Evolutionary conservation across 2,329 filamentous ascomycete genomes (phyloP), one percentile per base, ranked within the genome.

Genomic region (Phaeosphaeriaceae sp.): DNA sequence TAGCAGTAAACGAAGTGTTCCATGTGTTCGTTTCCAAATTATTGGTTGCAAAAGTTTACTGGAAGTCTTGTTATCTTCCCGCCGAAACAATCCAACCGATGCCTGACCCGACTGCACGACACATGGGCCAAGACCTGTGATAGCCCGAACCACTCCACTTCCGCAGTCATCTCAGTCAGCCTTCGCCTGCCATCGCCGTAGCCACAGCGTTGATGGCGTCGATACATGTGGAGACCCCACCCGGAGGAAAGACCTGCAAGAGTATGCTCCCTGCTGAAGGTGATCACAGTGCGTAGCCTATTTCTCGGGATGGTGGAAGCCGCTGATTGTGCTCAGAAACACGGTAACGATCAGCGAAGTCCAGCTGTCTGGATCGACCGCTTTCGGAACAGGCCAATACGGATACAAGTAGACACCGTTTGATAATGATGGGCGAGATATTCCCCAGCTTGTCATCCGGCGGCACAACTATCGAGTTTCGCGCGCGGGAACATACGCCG

Each of bases 221-320:
- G 51, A 51, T 54, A 56, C 60, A 58, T 56, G 60, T 66, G 61
- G 63, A 66, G 64, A 62, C 69, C 62, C 68, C 67, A 67, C 67
- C 62, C 67, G 56, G 63, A 62, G 53, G 33, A 54, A n/a, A 51
- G 56, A 59, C 57, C 54, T 61, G 56, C 62, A 58, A 67, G 53
- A 62, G 36, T 48, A 51, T 61, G 55, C 54, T 68, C 60, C 63
- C 61, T 70, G 65, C 65, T 60, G 68, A 64, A 57, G 59, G 61
- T 59, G 61, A 68, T 57, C 55, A 61, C 57, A 58, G 65, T 62
- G 65, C 57, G 61, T 61, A 61, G 58, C 59, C 57, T 62, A 60
- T 56, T 60, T 9, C 22, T 25, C 57, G 48, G 56, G 64, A 69
- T 36, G 31, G 31, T 36, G 31, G 31, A 36, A 13, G 31, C 31